Base-by-base conservation (phyloP, 2,329 filamentous ascomycete genomes). In the Nannizzia gypsea region DNA sequence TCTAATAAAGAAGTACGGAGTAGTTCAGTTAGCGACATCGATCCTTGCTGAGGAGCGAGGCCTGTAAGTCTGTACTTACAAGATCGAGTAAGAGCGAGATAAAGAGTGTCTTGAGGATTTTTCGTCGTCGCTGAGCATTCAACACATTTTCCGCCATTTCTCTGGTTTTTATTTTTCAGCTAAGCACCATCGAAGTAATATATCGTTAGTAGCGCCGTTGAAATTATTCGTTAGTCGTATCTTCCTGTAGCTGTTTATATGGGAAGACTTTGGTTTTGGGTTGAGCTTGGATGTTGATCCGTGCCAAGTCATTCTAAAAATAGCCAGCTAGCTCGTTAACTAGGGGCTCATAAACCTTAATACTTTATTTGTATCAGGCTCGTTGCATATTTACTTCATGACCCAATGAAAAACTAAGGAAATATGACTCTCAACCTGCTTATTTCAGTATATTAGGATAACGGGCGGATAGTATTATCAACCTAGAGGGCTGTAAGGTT, bases 81-180 rank as follows among this genome's bases (percentile, higher is more conserved):
- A 97, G 75, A 73, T 97, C 92, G 11, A 97, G 80, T 15, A 97
- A 80, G 44, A 97, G 80, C 59, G 92, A 96, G 63, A 93, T 80
- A 73, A 96, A 91, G 64, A 97, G 83, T 67, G 97, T 90, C 68
- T 81, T 86, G 63, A 97, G 79, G 64, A 96, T 90, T 76, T 81
- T 86, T 76, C 89, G 95, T 63, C 89, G 95, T 63, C 91, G 84
- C 72, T 79, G 73, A 59, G 74, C 69, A 59, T 73, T 69, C 46
- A 76, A 67, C 48, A 78, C 71, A 9, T 6, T 56, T 3, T 20
- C 11, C 22, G 36, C 36, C 54, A 56, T 56, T 42, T 42, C 15
- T 17, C 1, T 4, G n/a, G 15, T 15, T 6, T 6, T 17, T 42
- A 6, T 17, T 6, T 17, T 6, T 17, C n/a, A 42, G n/a, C n/a